phyloP scores from a whole-genome alignment of 1,284 basidiomycete genomes.

The Apiotrichum domesticum region DNA sequence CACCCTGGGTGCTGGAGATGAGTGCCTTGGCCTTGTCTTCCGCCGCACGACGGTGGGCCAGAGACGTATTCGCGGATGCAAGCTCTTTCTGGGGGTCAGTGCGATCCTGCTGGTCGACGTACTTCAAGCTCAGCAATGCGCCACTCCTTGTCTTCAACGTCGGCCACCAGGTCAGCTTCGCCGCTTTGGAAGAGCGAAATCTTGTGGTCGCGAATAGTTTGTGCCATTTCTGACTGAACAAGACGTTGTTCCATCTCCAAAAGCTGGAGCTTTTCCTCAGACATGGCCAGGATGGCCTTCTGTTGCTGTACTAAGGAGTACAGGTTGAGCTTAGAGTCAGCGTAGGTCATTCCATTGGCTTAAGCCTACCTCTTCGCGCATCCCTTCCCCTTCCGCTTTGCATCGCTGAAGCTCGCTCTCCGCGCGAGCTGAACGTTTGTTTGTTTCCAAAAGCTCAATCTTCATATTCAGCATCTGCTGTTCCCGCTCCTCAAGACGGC shows the following conservation, averaged over 20 bases:
- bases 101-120: background rate
- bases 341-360: too few relatives aligned
- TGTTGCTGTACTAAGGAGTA: conserved; percentile 30
- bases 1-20: conserved; percentile 7
- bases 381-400: conserved; percentile 23
- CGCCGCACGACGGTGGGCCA: conserved; percentile 26
- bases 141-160: conserved; percentile 27
- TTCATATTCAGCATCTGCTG: conserved; percentile 1
- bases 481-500: conserved; percentile 3
- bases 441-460: conserved; percentile 5
- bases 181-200: conserved; percentile 31
- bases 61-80: conserved; percentile 26
- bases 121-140: conserved; percentile 31
- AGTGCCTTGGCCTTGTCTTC: conserved; percentile 17
- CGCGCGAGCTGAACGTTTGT: conserved; percentile 1
- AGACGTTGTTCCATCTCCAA: conserved; percentile 35
- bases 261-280: conserved; percentile 33
- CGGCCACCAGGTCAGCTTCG: conserved; percentile 27
- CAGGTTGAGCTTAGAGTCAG: conserved; percentile 28
- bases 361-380: conserved; percentile 34
- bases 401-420: conserved; percentile 21
- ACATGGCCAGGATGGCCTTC: conserved; percentile 33
- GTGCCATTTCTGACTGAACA: conserved; percentile 24
- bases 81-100: conserved; percentile 17
- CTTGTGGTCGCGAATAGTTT: conserved; percentile 40